phyloP scores from a whole-genome alignment of 495 filamentous ascomycete genomes.

The Aspergillus bridgeri region DNA sequence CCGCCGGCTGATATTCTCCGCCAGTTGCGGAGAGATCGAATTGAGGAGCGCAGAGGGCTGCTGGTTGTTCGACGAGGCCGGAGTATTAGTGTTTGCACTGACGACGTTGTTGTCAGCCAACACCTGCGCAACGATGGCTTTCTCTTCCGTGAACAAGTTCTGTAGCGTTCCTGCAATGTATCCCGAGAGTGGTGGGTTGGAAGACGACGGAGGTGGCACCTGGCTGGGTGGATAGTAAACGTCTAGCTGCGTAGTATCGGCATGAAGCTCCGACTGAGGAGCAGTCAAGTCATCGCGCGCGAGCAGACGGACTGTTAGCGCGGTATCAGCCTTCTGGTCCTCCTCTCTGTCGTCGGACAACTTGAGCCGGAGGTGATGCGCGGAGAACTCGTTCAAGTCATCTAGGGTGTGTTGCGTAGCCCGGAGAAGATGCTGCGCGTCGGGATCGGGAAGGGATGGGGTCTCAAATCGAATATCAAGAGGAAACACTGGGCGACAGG shows the following conservation, averaged over 20 bases:
- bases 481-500: constrained; percentile 84
- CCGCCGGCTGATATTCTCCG: constrained; percentile 52
- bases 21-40: constrained; percentile 42
- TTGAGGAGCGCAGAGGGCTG: constrained; percentile 25
- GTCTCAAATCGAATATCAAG: constrained; percentile 77
- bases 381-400: constrained; percentile 88
- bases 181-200: constrained; percentile 69
- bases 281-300: constrained; percentile 54
- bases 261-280: constrained; percentile 58
- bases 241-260: constrained; percentile 69
- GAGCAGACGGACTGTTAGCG: constrained; percentile 66
- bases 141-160: constrained; percentile 80
- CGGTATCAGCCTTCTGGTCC: constrained; percentile 45
- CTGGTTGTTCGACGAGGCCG: constrained; percentile 32
- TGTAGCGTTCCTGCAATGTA: constrained; percentile 80
- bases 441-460: constrained; percentile 58
- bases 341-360: constrained; percentile 45
- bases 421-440: constrained; percentile 74
- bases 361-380: constrained; percentile 78
- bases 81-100: constrained; percentile 21
- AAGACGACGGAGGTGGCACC: constrained; percentile 63
- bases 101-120: constrained; percentile 49
- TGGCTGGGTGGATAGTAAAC: constrained; percentile 76
- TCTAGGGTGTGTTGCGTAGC: constrained; percentile 88
- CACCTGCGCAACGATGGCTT: constrained; percentile 80